Conservation (phyloP, 495 filamentous ascomycete species). For the Rostrohypoxylon terebratum region DNA sequence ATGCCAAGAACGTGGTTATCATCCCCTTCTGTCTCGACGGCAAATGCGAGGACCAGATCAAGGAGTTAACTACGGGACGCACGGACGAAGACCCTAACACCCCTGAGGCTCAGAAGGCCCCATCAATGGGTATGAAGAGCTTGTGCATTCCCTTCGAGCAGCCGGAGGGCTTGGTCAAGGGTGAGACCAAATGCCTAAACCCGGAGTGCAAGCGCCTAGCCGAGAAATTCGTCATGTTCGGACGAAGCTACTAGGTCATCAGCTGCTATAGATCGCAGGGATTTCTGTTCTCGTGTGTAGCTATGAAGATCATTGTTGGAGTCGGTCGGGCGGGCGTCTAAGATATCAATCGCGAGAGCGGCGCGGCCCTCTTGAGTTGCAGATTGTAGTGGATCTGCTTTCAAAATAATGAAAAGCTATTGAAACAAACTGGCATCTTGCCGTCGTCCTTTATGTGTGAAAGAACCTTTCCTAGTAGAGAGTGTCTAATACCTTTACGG, state of each 20-base stretch:
- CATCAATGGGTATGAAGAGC: slow-evolving; percentile 96
- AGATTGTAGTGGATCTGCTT: slow-evolving; percentile 26
- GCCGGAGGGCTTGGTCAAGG: slow-evolving; percentile 79
- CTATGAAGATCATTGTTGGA: slow-evolving; percentile 25
- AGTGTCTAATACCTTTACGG: neutral
- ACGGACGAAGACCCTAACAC: slow-evolving; percentile 69
- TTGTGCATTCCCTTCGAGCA: slow-evolving; percentile 98
- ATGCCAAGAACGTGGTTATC: slow-evolving; percentile 89
- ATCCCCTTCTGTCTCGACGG: slow-evolving; percentile 85
- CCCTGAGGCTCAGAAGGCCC: slow-evolving; percentile 81
- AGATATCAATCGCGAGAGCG: slow-evolving; percentile 34
- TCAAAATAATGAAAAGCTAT: slow-evolving; percentile 10
- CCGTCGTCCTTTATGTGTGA: neutral
- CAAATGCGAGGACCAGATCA: slow-evolving; percentile 92
- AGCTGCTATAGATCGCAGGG: neutral
- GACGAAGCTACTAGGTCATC: slow-evolving; percentile 67
- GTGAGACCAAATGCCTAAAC: slow-evolving; percentile 89
- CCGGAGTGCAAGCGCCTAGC: slow-evolving; percentile 80
- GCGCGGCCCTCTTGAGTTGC: slow-evolving; percentile 7
- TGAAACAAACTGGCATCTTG: neutral
- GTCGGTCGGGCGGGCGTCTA: slow-evolving; percentile 21
- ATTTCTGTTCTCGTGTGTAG: slow-evolving; percentile 14
- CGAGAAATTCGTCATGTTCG: slow-evolving; percentile 89
- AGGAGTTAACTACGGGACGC: slow-evolving; percentile 83
- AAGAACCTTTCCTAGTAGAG: neutral